Evolutionary conservation across 139 green algal genomes (phyloP), one percentile per base, ranked within the genome.

Genomic region (Nannochloris sp.): DNA sequence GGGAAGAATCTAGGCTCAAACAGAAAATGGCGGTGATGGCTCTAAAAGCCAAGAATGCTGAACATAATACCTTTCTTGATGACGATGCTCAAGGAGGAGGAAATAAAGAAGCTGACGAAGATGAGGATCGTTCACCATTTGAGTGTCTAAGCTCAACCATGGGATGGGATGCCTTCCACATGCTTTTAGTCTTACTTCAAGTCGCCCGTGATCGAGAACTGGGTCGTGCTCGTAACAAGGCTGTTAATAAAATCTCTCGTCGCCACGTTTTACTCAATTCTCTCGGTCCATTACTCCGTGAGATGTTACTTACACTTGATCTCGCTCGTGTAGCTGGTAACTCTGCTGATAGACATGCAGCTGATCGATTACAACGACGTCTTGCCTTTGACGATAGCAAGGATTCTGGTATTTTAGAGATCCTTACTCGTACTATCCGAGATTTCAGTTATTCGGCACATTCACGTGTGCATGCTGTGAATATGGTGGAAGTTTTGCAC

Each of bases 281-380:
- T 27, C 23, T 23, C 6, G 68, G 64, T 35, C 54, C 72, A 4
- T 69, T 95, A 66, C 73, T 96, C 48, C 81, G 83, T 24, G 87
- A 96, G 76, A 80, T 90, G 81, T 79, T 96, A 63, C 63, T 79
- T 2, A 61, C 78, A 30, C 71, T 96, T 71, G 81, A 91, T 64
- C 42, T 87, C 51, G 87, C 88, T 0, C 53, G 80, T 24, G 38
- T 67, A 6, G 33, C 54, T 0, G 88, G 86, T 29, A 84, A 44
- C 25, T 5, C 51, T 4, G 62, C 64, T 2, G 87, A 93, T 73
- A 60, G 59, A 4, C 64, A 67, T 10, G 85, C 86, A 3, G 86
- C 87, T 24, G 85, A 93, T 70, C 47, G 77, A 30, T 71, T 95
- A 53, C 82, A 91, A 72, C 69, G 85, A 33, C 72, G 83, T 42